These are phyloP conservation scores for Cryphonectria nitschkei DNA, from an alignment of 2,329 filamentous ascomycete genomes.

Conservation along the genomic window DNA sequence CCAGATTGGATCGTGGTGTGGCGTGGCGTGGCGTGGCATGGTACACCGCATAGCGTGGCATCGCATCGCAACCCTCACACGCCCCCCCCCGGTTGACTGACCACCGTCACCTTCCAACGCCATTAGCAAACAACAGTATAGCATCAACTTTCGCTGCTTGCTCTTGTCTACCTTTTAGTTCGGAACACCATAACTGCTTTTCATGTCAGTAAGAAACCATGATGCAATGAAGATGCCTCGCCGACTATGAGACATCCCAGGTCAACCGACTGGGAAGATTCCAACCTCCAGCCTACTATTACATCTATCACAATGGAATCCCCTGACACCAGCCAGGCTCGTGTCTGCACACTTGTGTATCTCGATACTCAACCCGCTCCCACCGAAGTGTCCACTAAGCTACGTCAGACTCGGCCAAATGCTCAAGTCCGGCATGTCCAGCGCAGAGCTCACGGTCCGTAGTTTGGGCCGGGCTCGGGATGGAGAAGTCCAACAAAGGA, in stretches of 20 bases:
- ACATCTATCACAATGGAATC: background rate
- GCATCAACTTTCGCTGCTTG: background rate
- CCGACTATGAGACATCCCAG: background rate
- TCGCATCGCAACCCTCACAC: background rate
- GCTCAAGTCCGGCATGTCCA: background rate
- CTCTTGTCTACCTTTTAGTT: background rate
- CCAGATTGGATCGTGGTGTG: slow-evolving; percentile 5
- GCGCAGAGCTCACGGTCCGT: background rate
- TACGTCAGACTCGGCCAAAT: background rate
- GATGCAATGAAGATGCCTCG: background rate
- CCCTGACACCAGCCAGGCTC: too few relatives aligned
- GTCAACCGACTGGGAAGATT: background rate
- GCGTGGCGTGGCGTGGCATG: background rate
- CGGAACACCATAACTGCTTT: background rate
- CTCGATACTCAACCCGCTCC: background rate
- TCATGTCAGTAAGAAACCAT: background rate
- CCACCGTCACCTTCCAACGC: background rate
- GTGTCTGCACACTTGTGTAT: background rate
- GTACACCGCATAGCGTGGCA: background rate
- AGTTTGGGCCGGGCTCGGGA: background rate
- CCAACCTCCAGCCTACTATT: background rate
- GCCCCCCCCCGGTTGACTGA: background rate
- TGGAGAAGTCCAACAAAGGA: background rate
- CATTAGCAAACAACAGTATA: background rate
- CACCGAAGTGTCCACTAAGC: background rate